These are phyloP conservation scores for Cryptococcus sp. DNA, from an alignment of 1,284 basidiomycete genomes.

Conservation along the genomic window DNA sequence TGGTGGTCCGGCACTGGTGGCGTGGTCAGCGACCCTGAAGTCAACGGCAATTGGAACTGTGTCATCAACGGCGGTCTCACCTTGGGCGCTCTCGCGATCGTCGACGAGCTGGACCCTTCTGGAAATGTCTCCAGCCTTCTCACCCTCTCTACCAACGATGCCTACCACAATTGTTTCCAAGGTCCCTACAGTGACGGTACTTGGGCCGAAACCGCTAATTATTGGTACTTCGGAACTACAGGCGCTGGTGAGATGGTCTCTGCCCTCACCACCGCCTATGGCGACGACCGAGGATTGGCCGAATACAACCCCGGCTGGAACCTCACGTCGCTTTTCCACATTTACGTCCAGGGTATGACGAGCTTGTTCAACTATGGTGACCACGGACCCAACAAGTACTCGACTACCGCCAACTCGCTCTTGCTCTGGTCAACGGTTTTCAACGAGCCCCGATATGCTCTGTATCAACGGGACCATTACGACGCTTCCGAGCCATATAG, in stretches of 20 bases:
- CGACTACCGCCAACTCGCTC: slow-evolving; percentile 57
- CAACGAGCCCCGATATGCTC: slow-evolving; percentile 69
- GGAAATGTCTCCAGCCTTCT: slow-evolving; percentile 72
- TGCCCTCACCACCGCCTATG: slow-evolving; percentile 80
- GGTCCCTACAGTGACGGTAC: slow-evolving; percentile 74
- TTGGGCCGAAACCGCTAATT: slow-evolving; percentile 94
- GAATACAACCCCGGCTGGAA: slow-evolving; percentile 69
- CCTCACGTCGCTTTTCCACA: slow-evolving; percentile 84
- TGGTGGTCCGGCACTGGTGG: slow-evolving; percentile 56
- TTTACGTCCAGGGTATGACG: slow-evolving; percentile 81
- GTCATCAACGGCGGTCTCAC: slow-evolving; percentile 90
- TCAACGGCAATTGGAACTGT: slow-evolving; percentile 93
- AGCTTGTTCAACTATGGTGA: slow-evolving; percentile 92
- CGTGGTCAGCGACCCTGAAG: slow-evolving; percentile 25
- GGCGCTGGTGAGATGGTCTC: slow-evolving; percentile 90
- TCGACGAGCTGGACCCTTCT: slow-evolving; percentile 73
- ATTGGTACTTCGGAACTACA: slow-evolving; percentile 94
- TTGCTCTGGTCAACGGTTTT: slow-evolving; percentile 69
- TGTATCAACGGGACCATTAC: slow-evolving; percentile 89
- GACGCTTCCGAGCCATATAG: slow-evolving; percentile 89
- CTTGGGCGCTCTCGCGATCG: slow-evolving; percentile 84
- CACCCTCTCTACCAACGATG: slow-evolving; percentile 67
- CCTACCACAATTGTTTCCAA: slow-evolving; percentile 74
- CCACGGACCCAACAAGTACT: slow-evolving; percentile 87
- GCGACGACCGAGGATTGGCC: slow-evolving; percentile 76